These are phyloP conservation scores for Fusarium guadeloupense DNA, from an alignment of 2,329 filamentous ascomycete genomes.

Conservation along the genomic window DNA sequence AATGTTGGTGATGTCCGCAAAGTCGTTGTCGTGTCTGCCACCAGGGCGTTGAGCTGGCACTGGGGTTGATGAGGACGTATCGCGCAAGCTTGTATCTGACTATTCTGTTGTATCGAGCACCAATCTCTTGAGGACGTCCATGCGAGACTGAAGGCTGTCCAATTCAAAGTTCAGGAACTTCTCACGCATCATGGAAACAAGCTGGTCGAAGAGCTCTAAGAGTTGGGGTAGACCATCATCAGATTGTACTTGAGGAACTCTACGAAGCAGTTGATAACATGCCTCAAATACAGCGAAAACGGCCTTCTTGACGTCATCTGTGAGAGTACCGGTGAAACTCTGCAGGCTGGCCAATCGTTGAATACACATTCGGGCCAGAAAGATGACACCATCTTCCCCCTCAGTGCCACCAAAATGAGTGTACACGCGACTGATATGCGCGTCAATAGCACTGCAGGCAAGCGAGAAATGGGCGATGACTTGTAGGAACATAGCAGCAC, in stretches of 20 bases:
- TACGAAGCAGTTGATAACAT: not conserved
- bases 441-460: slow-evolving; percentile 46
- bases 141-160: not conserved
- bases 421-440: slow-evolving; percentile 46
- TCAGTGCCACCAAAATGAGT: slow-evolving; percentile 46
- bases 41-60: not conserved
- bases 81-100: too few relatives aligned
- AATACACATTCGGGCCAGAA: slow-evolving; percentile 13
- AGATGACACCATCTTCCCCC: slow-evolving; percentile 42
- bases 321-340: not conserved
- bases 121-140: slow-evolving; percentile 3
- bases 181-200: not conserved
- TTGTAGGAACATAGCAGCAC: slow-evolving; percentile 43
- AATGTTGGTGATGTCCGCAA: slow-evolving; percentile 26
- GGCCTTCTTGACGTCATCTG: not conserved
- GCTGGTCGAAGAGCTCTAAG: not conserved
- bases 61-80: not conserved
- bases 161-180: not conserved
- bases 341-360: too few relatives aligned
- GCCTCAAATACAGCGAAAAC: not conserved
- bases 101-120: not conserved
- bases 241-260: not conserved
- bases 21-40: slow-evolving; percentile 29
- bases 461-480: slow-evolving; percentile 46
- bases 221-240: not conserved